Conservation (phyloP, 495 filamentous ascomycete genomes). For the Neurospora pannonica region DNA sequence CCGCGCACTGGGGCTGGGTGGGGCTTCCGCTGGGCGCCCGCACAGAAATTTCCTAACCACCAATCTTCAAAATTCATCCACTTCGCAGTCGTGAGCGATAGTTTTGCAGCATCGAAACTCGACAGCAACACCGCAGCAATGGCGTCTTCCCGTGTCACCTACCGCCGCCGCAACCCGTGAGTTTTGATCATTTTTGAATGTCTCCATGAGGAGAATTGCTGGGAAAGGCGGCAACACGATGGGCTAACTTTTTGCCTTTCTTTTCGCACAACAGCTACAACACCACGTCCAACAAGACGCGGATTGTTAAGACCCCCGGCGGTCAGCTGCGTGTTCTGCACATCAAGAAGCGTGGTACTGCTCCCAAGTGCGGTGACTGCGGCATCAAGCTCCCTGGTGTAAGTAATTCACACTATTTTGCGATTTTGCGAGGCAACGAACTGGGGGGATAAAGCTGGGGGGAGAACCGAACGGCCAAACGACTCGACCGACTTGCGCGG, state of each 20-base stretch:
- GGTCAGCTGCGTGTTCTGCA: slow-evolving; percentile 90
- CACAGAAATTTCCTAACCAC: slow-evolving; percentile 30
- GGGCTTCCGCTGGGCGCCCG: slow-evolving; percentile 24
- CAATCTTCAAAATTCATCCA: slow-evolving; percentile 35
- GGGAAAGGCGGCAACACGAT: not conserved
- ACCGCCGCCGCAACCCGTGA: slow-evolving; percentile 89
- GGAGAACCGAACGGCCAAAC: not conserved
- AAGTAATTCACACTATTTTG: slow-evolving; percentile 37
- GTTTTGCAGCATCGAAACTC: slow-evolving; percentile 35
- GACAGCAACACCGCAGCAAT: slow-evolving; percentile 53
- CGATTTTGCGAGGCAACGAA: not conserved
- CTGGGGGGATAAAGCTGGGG: not conserved
- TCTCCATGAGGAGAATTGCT: slow-evolving; percentile 3
- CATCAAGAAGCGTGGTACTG: slow-evolving; percentile 96
- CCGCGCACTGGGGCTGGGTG: slow-evolving; percentile 11
- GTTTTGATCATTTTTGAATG: slow-evolving; percentile 27
- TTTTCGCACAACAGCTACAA: slow-evolving; percentile 61
- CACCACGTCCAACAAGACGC: slow-evolving; percentile 92
- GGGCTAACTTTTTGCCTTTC: slow-evolving; percentile 12
- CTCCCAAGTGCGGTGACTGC: slow-evolving; percentile 98
- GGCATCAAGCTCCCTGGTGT: slow-evolving; percentile 90
- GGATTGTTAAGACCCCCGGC: slow-evolving; percentile 92
- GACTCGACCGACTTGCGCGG: not conserved
- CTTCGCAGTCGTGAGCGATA: slow-evolving; percentile 34
- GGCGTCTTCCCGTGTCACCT: slow-evolving; percentile 46